Evolutionary conservation across 192 early-diverging fungal genomes (phyloP), one percentile per base, ranked within the genome.

Genomic region (Backusella tuberculispora): DNA sequence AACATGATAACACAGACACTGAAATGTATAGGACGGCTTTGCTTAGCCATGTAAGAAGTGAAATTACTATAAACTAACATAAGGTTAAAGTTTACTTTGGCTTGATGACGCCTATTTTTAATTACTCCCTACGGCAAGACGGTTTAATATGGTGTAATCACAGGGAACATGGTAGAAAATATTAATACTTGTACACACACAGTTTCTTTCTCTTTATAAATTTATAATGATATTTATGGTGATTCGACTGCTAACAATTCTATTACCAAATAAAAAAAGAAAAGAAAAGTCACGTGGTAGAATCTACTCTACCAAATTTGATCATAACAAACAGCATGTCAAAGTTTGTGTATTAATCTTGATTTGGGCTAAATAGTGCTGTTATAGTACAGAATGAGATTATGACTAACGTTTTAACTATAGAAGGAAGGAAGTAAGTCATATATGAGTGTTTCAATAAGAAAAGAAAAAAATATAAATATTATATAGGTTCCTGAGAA

Each of bases 1-100:
- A 96, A 99, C 81, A 97, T 98, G 96, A 95, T 97, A 75, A 96
- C 96, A 47, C 96, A 99, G 86, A 92, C 91, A 38, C 84, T 97
- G 77, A 98, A 98, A 87, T 96, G 94, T 65, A 86, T 89, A 34
- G 68, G 95, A 96, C 71, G 96, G 94, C 56, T 97, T 97, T 73
- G 90, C 98, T 48, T 94, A 94, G 88, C 95, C 95, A 5, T 90
- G 90, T 85, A 97, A 96, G 85, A 98, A 97, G 89, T 96, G 95
- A 81, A 92, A 96, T 76, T 91, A 95, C 76, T 94, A 97, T 83
- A 92, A 95, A 75, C 81, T 99, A 24, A 96, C 96, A 4, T 95
- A 99, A 87, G 96, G 95, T 56, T 97, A 88, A 79, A 95, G 96
- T 48, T 93, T 91, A 37, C 88, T 98, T 63, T 21, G 96, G 94